Evolutionary conservation across 1,284 basidiomycete genomes (phyloP).

Genomic region (Ganoderma boninense): DNA sequence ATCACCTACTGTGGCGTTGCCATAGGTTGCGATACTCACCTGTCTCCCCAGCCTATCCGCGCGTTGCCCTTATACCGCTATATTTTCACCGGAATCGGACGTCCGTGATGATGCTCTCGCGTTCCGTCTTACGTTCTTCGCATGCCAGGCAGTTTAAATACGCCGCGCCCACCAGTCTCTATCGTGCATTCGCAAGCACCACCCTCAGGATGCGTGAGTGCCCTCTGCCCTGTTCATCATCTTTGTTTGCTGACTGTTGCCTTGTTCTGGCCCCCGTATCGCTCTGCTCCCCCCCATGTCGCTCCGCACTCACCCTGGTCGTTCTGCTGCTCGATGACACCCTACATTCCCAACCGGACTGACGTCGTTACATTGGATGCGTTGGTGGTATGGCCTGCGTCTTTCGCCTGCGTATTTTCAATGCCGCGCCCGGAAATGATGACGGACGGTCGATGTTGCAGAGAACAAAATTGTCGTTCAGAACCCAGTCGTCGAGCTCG

Average conservation of each 20-base stretch:
- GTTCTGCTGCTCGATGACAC: too few relatives aligned
- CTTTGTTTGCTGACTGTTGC: neutral
- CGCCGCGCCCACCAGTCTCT: slow-evolving; percentile 8
- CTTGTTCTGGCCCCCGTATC: neutral
- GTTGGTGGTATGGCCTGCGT: too few relatives aligned
- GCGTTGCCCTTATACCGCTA: neutral
- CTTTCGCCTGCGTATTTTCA: too few relatives aligned
- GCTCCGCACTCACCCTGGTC: too few relatives aligned
- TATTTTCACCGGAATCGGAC: neutral
- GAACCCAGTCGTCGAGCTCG: slow-evolving; percentile 96
- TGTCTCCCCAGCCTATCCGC: neutral
- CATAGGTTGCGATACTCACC: too few relatives aligned
- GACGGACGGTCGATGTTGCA: slow-evolving; percentile 17
- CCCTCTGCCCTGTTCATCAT: neutral
- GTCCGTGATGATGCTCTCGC: slow-evolving; percentile 25
- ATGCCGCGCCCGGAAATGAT: too few relatives aligned
- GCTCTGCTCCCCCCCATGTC: too few relatives aligned
- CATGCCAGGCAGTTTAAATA: slow-evolving; percentile 22
- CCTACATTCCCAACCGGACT: neutral
- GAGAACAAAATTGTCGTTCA: slow-evolving; percentile 80
- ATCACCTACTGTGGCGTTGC: too few relatives aligned
- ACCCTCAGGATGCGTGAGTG: slow-evolving; percentile 42
- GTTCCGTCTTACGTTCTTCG: slow-evolving; percentile 27
- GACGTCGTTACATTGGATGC: too few relatives aligned
- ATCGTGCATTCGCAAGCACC: slow-evolving; percentile 42